Base-by-base conservation (phyloP, 352 stramenopile species). In the Phytophthora tubulina region DNA sequence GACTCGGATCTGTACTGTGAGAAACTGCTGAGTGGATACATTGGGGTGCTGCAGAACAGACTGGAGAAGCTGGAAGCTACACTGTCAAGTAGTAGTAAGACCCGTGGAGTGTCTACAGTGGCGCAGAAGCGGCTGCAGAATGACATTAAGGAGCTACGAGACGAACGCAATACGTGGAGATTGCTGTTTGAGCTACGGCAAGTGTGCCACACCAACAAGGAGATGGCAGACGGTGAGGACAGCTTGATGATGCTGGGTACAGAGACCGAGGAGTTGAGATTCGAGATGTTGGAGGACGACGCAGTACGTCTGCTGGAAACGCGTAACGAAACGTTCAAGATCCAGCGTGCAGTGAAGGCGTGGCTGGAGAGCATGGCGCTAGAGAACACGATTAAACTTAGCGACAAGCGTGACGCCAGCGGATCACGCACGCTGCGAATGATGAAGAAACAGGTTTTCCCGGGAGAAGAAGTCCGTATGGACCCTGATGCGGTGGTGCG, bases 121-220 rank as follows among this genome's bases (percentile, higher is more conserved):
- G 67, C 80, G 10, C 68, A 62, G 32, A 63, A 85, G 49, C 76
- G 85, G 9, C 64, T 93, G 2, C 76, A 82, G 27, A 72, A 72
- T 4, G 70, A 88, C 9, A 81, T 93, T 45, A 82, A 82, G 44
- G 85, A 96, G 32, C 72, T 96, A 3, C 70, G 80, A 0, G 83
- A 96, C 56, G 89, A 96, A 39, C 81, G 89, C 38, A 96, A 96
- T 39, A 94, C 89, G n/a, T 96, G 89, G 89, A 76, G 84, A 10
- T 55, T 96, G 36, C 53, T 95, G 32, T 90, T 88, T 57, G 86
- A 94, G 51, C 70, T 96, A 36, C 85, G 88, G 10, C 75, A 85
- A 32, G 87, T 94, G 35, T 93, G 85, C 61, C 77, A 71, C 60
- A 64, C 62, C 2, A 64, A 50, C 14, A 70, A 75, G 44, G 60